Conservation (phyloP, 2,329 filamentous ascomycete species). For the Hansfordia pulvinata region DNA sequence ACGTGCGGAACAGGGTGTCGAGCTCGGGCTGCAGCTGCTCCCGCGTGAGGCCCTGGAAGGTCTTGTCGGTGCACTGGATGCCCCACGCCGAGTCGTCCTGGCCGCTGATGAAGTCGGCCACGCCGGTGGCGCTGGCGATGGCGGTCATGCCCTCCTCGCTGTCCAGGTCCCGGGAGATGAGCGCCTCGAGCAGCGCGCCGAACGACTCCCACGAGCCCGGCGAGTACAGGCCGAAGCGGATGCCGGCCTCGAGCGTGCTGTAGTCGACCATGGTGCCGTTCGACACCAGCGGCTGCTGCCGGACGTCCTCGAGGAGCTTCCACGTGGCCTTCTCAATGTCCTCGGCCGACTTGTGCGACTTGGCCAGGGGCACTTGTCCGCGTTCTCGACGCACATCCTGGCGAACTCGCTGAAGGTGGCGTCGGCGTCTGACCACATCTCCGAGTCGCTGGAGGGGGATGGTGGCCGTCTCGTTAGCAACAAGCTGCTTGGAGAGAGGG, state of each 20-base stretch:
- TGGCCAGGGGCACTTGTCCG: slow-evolving; percentile 15
- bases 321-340: slow-evolving; percentile 26
- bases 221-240: slow-evolving; percentile 9
- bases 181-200: slow-evolving; percentile 5
- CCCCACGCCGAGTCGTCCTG: slow-evolving; percentile 1
- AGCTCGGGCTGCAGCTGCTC: slow-evolving; percentile 1
- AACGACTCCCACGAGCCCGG: slow-evolving; percentile 4
- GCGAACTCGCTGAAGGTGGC: slow-evolving; percentile 15
- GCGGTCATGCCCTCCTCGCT: no score
- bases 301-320: slow-evolving; percentile 13
- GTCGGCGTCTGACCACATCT: slow-evolving; percentile 13
- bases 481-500: no score
- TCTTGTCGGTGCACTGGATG: slow-evolving; percentile 10
- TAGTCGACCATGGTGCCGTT: slow-evolving; percentile 12
- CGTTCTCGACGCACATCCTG: slow-evolving; percentile 11
- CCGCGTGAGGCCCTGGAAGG: no score
- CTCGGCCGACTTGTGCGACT: slow-evolving; percentile 13
- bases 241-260: slow-evolving; percentile 7
- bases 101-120: not conserved
- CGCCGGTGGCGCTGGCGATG: not conserved
- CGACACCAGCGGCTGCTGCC: slow-evolving; percentile 12
- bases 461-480: not conserved
- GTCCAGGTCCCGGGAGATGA: not conserved
- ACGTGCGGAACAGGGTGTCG: slow-evolving; percentile 2
- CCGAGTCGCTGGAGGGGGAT: slow-evolving; percentile 7